phyloP scores from a whole-genome alignment of 2,329 filamentous ascomycete genomes.

The Xylaria sp. region DNA sequence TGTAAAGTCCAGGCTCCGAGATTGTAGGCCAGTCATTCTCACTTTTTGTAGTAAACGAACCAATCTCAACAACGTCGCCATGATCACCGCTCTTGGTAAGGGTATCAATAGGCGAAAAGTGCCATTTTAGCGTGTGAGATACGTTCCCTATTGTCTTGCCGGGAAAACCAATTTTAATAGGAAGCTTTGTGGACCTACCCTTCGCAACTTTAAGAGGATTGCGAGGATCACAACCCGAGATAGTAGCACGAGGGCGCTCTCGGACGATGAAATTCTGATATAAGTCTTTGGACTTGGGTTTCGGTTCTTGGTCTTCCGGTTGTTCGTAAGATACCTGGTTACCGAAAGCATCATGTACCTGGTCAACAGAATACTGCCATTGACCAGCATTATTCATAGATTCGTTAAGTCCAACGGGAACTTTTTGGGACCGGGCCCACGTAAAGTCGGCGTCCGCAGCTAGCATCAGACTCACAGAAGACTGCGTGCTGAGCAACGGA shows the following conservation, averaged over 20 bases:
- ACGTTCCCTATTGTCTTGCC: slow-evolving; percentile 69
- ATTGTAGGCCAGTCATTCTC: slow-evolving; percentile 74
- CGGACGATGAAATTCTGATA: slow-evolving; percentile 86
- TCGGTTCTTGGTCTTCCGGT: slow-evolving; percentile 75
- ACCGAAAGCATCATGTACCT: slow-evolving; percentile 90
- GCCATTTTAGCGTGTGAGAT: slow-evolving; percentile 80
- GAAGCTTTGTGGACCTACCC: slow-evolving; percentile 74
- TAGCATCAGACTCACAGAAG: slow-evolving; percentile 66
- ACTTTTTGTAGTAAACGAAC: slow-evolving; percentile 70
- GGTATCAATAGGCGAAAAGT: slow-evolving; percentile 80
- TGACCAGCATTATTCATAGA: slow-evolving; percentile 81
- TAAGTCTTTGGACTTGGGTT: slow-evolving; percentile 69
- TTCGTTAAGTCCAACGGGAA: slow-evolving; percentile 89
- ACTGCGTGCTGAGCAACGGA: slow-evolving; percentile 73
- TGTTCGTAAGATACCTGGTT: slow-evolving; percentile 82
- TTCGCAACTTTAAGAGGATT: slow-evolving; percentile 86
- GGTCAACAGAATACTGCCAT: slow-evolving; percentile 91
- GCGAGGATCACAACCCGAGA: slow-evolving; percentile 81
- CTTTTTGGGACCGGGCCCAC: slow-evolving; percentile 81
- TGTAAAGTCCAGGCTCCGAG: slow-evolving; percentile 85
- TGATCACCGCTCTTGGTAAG: slow-evolving; percentile 78
- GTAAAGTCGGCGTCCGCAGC: slow-evolving; percentile 73
- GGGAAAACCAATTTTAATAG: slow-evolving; percentile 74
- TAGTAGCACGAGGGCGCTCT: slow-evolving; percentile 79
- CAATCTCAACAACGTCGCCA: slow-evolving; percentile 66